Evolutionary conservation across 164 flowering plant genomes (phyloP), one percentile per base, ranked within the genome.

Genomic region (Kalanchoe fedtschenkoi): DNA sequence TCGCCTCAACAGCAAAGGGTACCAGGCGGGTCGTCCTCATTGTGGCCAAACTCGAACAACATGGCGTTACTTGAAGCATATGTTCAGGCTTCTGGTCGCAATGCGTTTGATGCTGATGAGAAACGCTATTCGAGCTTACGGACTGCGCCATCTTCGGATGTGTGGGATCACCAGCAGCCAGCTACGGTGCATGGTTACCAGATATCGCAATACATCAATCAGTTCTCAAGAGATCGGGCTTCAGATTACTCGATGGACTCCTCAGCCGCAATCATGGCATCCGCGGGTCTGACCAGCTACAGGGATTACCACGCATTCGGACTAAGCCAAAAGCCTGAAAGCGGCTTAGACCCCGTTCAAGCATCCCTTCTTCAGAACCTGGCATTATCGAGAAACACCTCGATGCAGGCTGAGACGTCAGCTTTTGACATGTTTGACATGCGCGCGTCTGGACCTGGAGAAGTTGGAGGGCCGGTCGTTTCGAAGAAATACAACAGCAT

Each of bases 141-240:
- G n/a, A 70, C 77, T 54, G 83, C 86, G 21, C 70, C 84, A 35
- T 76, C 90, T 69, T 71, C 87, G 62, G 85, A 74, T 46, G 73
- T 76, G 21, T 68, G 74, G 78, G 87, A 87, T 66, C 66, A 84
- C 74, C 97, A 93, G 75, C 97, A 93, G 75, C 99, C 97, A 19
- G 83, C 84, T 39, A 93, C 96, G 6, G 76, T 90, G 5, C 97
- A 88, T 75, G 99, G 95, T 44, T 88, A 80, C 75, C 89, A 88
- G 72, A 42, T 88, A 34, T 75, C 90, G 5, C 82, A 95, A 2
- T 81, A 80, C 75, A 71, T 80, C 39, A 75, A 58, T 72, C 76
- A 77, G 62, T 62, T 74, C n/a, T 70, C 81, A 16, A 74, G 75
- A 56, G 91, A 80, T 21, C 75, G 71, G 71, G 69, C 53, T 61